Conservation (phyloP, 257 asterid genomes). For the Eucommia ulmoides region DNA sequence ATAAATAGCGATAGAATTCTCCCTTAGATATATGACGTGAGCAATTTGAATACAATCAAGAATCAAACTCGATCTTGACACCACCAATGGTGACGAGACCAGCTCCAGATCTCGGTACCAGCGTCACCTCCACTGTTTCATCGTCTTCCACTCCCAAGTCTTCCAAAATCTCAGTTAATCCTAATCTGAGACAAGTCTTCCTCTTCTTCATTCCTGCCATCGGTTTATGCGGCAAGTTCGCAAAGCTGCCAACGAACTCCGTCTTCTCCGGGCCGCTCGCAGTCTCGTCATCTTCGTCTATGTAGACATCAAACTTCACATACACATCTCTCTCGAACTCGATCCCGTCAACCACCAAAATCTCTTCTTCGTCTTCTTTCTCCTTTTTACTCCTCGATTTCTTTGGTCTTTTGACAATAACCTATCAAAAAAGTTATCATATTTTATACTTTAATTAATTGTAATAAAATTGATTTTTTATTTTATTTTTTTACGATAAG, state of each 20-base stretch:
- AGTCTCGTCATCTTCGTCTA: conserved; percentile 54
- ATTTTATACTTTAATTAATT: too few species aligned
- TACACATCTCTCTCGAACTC: conserved; percentile 19
- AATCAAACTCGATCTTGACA: too few species aligned
- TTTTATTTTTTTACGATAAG: too few species aligned
- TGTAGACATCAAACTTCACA: conserved; percentile 42
- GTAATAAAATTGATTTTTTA: too few species aligned
- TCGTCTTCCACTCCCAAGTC: conserved; percentile 53
- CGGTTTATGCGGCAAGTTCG: conserved; percentile 46
- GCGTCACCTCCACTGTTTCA: too few species aligned
- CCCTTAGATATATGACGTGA: too few species aligned
- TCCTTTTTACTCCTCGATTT: conserved; percentile 9
- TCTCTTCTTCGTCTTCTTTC: conserved; percentile 24
- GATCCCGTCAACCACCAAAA: conserved; percentile 22
- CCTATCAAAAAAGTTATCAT: too few species aligned
- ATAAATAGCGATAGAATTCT: too few species aligned
- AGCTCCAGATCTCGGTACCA: too few species aligned
- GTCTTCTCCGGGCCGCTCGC: conserved; percentile 26
- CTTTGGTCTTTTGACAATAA: conserved; percentile 22
- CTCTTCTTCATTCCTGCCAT: conserved; percentile 11
- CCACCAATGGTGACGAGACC: too few species aligned
- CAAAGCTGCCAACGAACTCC: conserved; percentile 54
- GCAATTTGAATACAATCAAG: too few species aligned
- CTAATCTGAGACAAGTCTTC: conserved; percentile 30
- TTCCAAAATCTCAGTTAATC: conserved; percentile 39